Evolutionary conservation across 192 early-diverging fungal genomes (phyloP).

Genomic region (Backusella liffmaniae): DNA sequence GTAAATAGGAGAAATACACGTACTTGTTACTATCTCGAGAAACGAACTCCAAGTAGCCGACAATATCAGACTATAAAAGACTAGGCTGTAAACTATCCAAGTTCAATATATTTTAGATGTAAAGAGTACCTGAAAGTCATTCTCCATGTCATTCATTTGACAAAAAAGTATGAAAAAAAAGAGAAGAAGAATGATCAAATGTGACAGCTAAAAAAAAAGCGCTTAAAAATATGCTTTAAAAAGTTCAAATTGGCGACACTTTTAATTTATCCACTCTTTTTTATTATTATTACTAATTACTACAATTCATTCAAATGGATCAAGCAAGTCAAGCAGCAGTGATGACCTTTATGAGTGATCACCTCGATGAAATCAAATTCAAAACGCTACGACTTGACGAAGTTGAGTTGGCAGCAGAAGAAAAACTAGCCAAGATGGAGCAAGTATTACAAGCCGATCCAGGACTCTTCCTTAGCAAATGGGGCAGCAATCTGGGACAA

Average conservation of each 20-base stretch:
- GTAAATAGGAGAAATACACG: background rate
- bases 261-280: background rate
- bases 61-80: background rate
- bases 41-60: background rate
- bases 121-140: background rate
- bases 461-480: constrained; percentile 39
- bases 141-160: constrained; percentile 11
- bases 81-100: background rate
- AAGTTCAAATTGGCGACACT: background rate
- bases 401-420: constrained; percentile 19
- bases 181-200: background rate
- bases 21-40: background rate
- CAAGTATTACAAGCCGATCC: constrained; percentile 32
- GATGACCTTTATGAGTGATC: constrained; percentile 18
- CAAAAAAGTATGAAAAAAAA: background rate
- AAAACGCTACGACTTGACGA: constrained; percentile 36
- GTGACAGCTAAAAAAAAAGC: constrained; percentile 7
- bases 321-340: background rate
- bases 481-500: constrained; percentile 36
- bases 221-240: background rate
- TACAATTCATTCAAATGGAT: constrained; percentile 8
- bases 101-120: background rate
- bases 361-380: constrained; percentile 34
- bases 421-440: constrained; percentile 32
- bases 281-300: background rate